phyloP scores from a whole-genome alignment of 2,329 filamentous ascomycete genomes.

The Phaeophleospora eucalypticola region DNA sequence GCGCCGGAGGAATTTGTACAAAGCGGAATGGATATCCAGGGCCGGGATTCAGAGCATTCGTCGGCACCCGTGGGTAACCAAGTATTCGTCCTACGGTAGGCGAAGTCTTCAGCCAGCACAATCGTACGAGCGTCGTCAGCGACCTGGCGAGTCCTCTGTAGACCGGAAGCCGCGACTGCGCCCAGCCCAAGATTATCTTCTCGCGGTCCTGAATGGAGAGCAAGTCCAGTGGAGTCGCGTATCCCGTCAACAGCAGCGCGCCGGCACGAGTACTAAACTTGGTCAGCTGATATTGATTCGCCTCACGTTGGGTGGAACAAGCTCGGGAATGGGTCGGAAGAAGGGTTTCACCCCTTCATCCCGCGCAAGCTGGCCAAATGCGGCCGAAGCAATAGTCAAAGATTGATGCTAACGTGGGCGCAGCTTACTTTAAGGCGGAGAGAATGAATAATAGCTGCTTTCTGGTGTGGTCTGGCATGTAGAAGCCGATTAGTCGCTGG shows the following conservation, averaged over 20 bases:
- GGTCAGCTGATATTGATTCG: slow-evolving; percentile 15
- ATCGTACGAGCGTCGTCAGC: slow-evolving; percentile 52
- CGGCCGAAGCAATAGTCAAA: not conserved
- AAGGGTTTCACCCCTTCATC: not conserved
- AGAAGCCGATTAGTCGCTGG: slow-evolving; percentile 45
- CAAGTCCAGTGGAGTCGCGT: slow-evolving; percentile 57
- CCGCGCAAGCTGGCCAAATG: too few relatives aligned
- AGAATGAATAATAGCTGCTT: slow-evolving; percentile 51
- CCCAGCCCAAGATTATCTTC: slow-evolving; percentile 60
- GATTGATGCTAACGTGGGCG: not conserved
- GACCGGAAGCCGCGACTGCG: slow-evolving; percentile 51
- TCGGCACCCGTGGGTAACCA: slow-evolving; percentile 55
- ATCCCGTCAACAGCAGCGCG: slow-evolving; percentile 64
- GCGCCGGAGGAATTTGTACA: slow-evolving; percentile 51
- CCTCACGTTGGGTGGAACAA: slow-evolving; percentile 15
- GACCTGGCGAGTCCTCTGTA: slow-evolving; percentile 56
- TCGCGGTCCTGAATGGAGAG: slow-evolving; percentile 60
- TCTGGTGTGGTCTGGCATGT: slow-evolving; percentile 47
- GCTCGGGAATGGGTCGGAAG: slow-evolving; percentile 15
- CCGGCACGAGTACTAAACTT: slow-evolving; percentile 56
- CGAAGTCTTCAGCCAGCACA: slow-evolving; percentile 54
- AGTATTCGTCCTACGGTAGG: slow-evolving; percentile 53
- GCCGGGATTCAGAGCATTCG: slow-evolving; percentile 50
- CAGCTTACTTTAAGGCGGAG: slow-evolving; percentile 49
- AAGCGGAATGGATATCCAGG: slow-evolving; percentile 56